Conservation (phyloP, 2,329 filamentous ascomycete species). For the Fusarium sp. region DNA sequence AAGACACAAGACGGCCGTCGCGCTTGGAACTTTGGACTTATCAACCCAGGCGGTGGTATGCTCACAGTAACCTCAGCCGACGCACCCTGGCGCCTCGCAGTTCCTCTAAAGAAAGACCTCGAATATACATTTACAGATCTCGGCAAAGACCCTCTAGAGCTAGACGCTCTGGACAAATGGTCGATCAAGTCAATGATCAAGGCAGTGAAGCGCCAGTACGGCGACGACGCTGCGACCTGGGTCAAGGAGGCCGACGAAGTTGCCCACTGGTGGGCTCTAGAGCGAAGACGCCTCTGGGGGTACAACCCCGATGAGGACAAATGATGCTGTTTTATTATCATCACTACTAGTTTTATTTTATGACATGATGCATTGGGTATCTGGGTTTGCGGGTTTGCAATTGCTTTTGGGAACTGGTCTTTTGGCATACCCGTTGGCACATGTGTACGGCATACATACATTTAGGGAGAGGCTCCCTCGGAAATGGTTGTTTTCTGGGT, state of each 20-base stretch:
- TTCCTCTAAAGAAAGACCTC: slow-evolving; percentile 45
- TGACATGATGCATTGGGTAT: slow-evolving; percentile 32
- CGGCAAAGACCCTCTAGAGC: slow-evolving; percentile 42
- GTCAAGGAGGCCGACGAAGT: slow-evolving; percentile 35
- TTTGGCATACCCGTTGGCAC: slow-evolving; percentile 21
- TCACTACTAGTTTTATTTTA: slow-evolving; percentile 7
- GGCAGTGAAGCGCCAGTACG: slow-evolving; percentile 35
- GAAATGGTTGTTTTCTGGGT: slow-evolving; percentile 5
- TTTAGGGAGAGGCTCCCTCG: slow-evolving; percentile 27
- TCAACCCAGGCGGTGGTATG: slow-evolving; percentile 48
- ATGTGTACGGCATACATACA: slow-evolving; percentile 27
- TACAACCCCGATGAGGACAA: slow-evolving; percentile 28
- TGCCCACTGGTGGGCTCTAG: slow-evolving; percentile 33
- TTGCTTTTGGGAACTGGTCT: slow-evolving; percentile 14
- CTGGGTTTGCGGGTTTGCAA: slow-evolving; percentile 10
- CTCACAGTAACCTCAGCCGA: slow-evolving; percentile 45
- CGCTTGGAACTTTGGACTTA: slow-evolving; percentile 47
- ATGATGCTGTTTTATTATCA: not conserved
- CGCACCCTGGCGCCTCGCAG: slow-evolving; percentile 45
- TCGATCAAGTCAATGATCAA: slow-evolving; percentile 35
- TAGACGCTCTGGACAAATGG: slow-evolving; percentile 40
- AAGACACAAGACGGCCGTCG: slow-evolving; percentile 36
- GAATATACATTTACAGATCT: slow-evolving; percentile 48
- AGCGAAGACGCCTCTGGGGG: slow-evolving; percentile 35
- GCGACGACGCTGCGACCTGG: slow-evolving; percentile 42